Base-by-base conservation (phyloP, 2,329 filamentous ascomycete genomes). In the Bipolaris zeicola region DNA sequence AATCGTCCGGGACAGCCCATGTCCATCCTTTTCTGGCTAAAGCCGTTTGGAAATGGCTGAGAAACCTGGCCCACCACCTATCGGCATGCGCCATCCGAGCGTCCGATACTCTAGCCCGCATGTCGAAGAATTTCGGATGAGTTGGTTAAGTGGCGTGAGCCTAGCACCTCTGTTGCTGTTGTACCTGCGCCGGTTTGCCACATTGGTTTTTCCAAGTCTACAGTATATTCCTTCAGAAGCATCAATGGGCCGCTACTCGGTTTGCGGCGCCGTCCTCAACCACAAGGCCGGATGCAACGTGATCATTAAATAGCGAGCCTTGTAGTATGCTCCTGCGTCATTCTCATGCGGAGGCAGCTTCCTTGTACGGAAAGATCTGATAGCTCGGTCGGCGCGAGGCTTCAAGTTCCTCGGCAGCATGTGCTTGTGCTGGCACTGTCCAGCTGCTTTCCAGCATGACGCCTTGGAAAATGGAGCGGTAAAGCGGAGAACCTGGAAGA, bases 1-100 rank as follows among this genome's bases (percentile, higher is more conserved):
- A 64, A 55, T 61, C 28, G 47, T 46, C 70, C 67, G 66, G 33
- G 43, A 43, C 47, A 50, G 42, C 55, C 59, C 52, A 48, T 53
- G 38, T 47, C 28, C n/a, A 18, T 43, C 49, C 8, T 18, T 34
- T 47, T 36, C 34, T 45, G 48, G 44, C 45, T 53, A 52, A 31
- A 52, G 34, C 47, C 37, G 56, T 42, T 33, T 50, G 4, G 55
- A 55, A 43, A 47, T 62, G 46, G 58, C 47, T 60, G 58, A 61
- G 54, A 52, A 57, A 60, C 52, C 39, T 62, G 44, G 59, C 43
- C 63, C 54, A 61, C 43, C 53, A 52, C 51, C 28, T 36, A 52
- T 50, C 37, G 53, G 60, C 55, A 62, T 55, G 58, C 54, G 46
- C 39, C 50, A 44, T 51, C 62, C 52, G 62, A 36, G 46, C 49